A percentile compares a stretch with the other conserved stretches of the same genome.
phyloP scores from a whole-genome alignment of 352 stramenopile species.

The Aphanomyces cochlioides region DNA sequence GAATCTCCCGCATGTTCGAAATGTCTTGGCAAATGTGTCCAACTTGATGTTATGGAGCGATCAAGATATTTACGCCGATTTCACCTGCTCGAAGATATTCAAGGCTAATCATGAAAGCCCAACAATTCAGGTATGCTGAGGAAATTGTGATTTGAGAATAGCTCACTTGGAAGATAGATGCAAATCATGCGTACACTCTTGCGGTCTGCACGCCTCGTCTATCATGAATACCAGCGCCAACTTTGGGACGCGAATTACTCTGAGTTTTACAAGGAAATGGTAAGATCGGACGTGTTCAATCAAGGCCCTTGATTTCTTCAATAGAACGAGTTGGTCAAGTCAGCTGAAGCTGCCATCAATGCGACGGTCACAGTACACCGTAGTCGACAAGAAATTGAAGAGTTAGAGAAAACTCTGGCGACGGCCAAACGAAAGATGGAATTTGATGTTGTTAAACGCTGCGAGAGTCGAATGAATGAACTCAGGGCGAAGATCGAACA shows the following conservation, averaged over 20 bases:
- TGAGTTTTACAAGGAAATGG: constrained; percentile 40
- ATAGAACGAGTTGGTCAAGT: constrained; percentile 31
- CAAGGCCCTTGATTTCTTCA: constrained; percentile 15
- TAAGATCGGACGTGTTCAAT: constrained; percentile 14
- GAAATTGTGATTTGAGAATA: constrained; percentile 1
- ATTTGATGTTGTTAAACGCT: constrained; percentile 53
- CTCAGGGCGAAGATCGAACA: constrained; percentile 48
- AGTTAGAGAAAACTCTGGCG: constrained; percentile 42
- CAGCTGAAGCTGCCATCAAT: constrained; percentile 51
- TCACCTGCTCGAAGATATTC: constrained; percentile 52
- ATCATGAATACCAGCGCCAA: constrained; percentile 73
- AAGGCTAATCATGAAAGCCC: constrained; percentile 58
- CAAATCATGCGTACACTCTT: constrained; percentile 67
- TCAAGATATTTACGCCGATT: constrained; percentile 61
- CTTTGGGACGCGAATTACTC: constrained; percentile 71
- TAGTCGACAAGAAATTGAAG: constrained; percentile 42
- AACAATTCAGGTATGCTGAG: constrained; percentile 41
- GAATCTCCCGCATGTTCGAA: constrained; percentile 46
- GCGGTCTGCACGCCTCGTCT: constrained; percentile 54
- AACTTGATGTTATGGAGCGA: constrained; percentile 84
- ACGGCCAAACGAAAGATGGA: constrained; percentile 63
- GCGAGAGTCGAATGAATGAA: constrained; percentile 53
- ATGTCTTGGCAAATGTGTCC: constrained; percentile 59
- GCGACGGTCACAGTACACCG: constrained; percentile 48
- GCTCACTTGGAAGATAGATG: constrained; percentile 42